Conservation (phyloP, 2,329 filamentous ascomycete genomes). For the Xenoacremonium recifei region DNA sequence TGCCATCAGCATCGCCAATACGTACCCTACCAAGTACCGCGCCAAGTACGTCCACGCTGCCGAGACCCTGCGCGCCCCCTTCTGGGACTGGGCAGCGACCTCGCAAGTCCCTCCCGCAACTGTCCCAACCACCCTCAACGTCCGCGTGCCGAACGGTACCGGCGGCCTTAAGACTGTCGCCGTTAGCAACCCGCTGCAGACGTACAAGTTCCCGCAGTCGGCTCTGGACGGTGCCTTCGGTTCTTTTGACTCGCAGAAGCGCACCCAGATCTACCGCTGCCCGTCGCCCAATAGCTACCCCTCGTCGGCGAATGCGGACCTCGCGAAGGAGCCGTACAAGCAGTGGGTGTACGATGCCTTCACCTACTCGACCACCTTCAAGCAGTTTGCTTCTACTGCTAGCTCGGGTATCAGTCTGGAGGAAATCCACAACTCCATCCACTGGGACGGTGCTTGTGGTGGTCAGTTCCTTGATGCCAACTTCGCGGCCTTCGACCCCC, state of each 20-base stretch:
- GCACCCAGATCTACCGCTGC: constrained; percentile 28
- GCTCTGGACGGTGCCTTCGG: constrained; percentile 33
- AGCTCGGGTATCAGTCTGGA: constrained; percentile 31
- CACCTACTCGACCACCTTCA: constrained; percentile 22
- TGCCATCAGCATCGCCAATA: constrained; percentile 29
- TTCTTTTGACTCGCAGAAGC: constrained; percentile 10
- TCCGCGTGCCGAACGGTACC: constrained; percentile 8
- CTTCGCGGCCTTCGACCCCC: constrained; percentile 34
- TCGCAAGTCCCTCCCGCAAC: constrained; percentile 34
- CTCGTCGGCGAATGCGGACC: constrained; percentile 24
- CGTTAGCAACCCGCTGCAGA: constrained; percentile 45
- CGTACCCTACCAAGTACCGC: constrained; percentile 32
- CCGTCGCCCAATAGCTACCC: constrained; percentile 29
- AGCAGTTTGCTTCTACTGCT: constrained; percentile 17
- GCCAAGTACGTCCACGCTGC: constrained; percentile 36
- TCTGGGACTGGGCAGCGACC: constrained; percentile 46
- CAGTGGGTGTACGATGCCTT: constrained; percentile 33
- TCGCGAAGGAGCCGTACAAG: constrained; percentile 25
- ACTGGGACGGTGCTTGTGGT: constrained; percentile 25
- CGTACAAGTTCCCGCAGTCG: constrained; percentile 41
- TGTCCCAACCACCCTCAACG: constrained; percentile 1
- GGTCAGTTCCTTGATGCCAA: constrained; percentile 28
- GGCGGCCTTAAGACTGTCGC: constrained; percentile 15
- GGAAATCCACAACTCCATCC: constrained; percentile 29
- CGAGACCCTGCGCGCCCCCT: constrained; percentile 39